Evolutionary conservation across 2,329 filamentous ascomycete genomes (phyloP).

Genomic region (Neofusicoccum ribis): DNA sequence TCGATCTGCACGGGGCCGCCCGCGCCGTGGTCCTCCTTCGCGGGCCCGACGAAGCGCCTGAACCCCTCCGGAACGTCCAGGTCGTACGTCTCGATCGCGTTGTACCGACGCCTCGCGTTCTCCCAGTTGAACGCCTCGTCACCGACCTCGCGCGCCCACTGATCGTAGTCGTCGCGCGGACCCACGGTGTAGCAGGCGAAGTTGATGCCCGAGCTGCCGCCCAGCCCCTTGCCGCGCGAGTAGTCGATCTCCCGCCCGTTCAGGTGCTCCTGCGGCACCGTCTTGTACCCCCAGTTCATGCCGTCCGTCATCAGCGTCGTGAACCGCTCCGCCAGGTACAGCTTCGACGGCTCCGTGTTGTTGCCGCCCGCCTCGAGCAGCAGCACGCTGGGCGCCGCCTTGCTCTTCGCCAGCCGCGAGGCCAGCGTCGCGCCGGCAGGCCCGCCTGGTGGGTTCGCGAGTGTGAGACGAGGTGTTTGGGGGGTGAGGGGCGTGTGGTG

Average conservation of each 20-base stretch:
- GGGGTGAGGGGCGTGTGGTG: background rate
- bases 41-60: constrained; percentile 48
- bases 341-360: constrained; percentile 37
- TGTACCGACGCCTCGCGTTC: constrained; percentile 52
- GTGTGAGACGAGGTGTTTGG: background rate
- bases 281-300: constrained; percentile 53
- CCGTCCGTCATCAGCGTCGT: constrained; percentile 48
- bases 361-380: constrained; percentile 61
- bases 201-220: constrained; percentile 48
- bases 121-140: constrained; percentile 60
- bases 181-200: constrained; percentile 55
- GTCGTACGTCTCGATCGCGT: constrained; percentile 57
- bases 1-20: constrained; percentile 51
- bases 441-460: constrained; percentile 46
- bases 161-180: constrained; percentile 60
- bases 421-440: constrained; percentile 61
- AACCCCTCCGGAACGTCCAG: constrained; percentile 31
- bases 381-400: constrained; percentile 54
- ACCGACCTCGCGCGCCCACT: constrained; percentile 58
- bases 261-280: constrained; percentile 40
- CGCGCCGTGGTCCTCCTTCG: constrained; percentile 49
- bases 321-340: constrained; percentile 57
- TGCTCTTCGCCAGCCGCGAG: constrained; percentile 50
- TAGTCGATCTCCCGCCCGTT: constrained; percentile 41
- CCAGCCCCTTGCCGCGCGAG: constrained; percentile 49